These are phyloP conservation scores for Coemansia sp. DNA, from an alignment of 192 early-diverging fungal species.

Conservation along the genomic window DNA sequence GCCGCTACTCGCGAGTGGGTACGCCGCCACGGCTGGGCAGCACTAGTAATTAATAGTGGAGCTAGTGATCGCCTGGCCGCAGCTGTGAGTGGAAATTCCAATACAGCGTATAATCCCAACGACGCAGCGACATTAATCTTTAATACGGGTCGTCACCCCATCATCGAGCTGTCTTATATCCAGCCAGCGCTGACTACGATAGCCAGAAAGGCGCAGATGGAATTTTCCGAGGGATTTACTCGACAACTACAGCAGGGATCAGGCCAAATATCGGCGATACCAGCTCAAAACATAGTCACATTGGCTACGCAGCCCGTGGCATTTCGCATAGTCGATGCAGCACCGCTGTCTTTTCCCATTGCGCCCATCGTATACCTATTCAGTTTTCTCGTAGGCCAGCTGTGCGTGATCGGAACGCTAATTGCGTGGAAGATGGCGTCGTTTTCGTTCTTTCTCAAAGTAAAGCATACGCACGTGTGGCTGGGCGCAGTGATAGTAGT, in stretches of 20 bases:
- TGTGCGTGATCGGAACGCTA: constrained; percentile 22
- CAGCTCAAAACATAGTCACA: neutral
- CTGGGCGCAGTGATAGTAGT: constrained; percentile 1
- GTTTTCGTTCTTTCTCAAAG: constrained; percentile 28
- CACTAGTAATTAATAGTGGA: constrained; percentile 29
- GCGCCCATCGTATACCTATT: constrained; percentile 26
- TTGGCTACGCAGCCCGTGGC: constrained; percentile 12
- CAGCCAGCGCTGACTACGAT: constrained; percentile 9
- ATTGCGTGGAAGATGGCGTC: constrained; percentile 33
- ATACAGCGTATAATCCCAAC: constrained; percentile 6
- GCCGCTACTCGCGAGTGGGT: constrained; percentile 20
- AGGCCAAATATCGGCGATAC: neutral
- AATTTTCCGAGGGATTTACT: neutral
- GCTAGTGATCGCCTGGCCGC: constrained; percentile 11
- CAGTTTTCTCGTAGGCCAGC: constrained; percentile 21
- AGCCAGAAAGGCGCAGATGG: neutral
- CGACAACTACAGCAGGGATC: neutral
- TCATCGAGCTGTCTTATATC: neutral
- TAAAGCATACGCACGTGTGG: constrained; percentile 23
- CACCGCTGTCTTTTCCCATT: constrained; percentile 19
- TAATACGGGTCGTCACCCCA: constrained; percentile 24
- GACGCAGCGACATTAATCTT: constrained; percentile 15
- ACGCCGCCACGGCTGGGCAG: constrained; percentile 31
- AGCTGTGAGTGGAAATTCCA: neutral
- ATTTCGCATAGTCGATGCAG: constrained; percentile 19